Conservation (phyloP, 305 asterid species). For the Fraxinus floribunda region DNA sequence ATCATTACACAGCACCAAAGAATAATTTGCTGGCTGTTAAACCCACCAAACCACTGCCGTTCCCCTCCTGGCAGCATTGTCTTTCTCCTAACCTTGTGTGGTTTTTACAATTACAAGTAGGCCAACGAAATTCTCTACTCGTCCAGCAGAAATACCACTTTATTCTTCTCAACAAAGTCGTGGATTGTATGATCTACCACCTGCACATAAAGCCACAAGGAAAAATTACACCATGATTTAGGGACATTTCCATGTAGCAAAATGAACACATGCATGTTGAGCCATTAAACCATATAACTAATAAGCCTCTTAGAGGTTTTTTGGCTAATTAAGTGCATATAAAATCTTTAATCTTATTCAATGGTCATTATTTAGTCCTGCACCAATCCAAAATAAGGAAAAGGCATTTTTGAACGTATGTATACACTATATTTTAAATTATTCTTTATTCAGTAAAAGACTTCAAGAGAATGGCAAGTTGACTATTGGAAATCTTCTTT, state of each 20-base stretch:
- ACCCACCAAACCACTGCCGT: not conserved
- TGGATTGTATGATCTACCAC: slow-evolving; percentile 73
- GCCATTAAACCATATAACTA: not conserved
- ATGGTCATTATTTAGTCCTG: not conserved
- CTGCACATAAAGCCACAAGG: slow-evolving; percentile 34
- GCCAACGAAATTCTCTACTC: slow-evolving; percentile 29
- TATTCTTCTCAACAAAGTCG: slow-evolving; percentile 41
- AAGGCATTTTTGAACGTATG: not conserved
- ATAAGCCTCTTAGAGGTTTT: not conserved
- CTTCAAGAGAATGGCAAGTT: not conserved
- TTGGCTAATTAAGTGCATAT: not conserved
- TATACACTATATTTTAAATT: not conserved
- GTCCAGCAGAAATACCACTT: slow-evolving; percentile 43
- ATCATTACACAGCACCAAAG: not conserved
- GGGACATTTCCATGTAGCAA: not conserved
- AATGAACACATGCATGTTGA: not conserved
- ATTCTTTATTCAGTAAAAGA: not conserved
- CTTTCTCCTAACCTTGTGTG: not conserved
- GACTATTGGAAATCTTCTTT: not conserved
- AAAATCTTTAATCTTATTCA: not conserved
- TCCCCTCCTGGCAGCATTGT: not conserved
- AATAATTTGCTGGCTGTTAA: not conserved
- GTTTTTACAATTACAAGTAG: not conserved
- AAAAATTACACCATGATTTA: not conserved
- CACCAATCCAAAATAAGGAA: not conserved